These are phyloP conservation scores for Lepraria neglecta DNA, from an alignment of 495 filamentous ascomycete genomes.

Conservation along the genomic window DNA sequence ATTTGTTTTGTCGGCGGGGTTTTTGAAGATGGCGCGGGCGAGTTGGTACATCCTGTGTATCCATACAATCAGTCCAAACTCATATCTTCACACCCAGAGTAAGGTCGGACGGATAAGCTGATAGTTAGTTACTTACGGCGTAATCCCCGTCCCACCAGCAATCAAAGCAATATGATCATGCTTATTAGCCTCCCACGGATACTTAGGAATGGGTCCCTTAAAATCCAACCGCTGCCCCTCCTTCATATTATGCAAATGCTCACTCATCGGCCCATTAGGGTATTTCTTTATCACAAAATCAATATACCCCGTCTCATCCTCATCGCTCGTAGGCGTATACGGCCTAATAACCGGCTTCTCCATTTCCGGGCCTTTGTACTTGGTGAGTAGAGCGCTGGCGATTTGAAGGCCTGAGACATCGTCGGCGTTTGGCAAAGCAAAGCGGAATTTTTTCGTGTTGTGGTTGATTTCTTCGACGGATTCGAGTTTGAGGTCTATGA, in stretches of 20 bases:
- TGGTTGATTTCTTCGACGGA: conserved; percentile 56
- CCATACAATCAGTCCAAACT: neutral
- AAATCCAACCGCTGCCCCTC: conserved; percentile 74
- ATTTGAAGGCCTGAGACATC: conserved; percentile 72
- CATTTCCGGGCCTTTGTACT: conserved; percentile 68
- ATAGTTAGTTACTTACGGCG: conserved; percentile 44
- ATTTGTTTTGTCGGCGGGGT: conserved; percentile 55
- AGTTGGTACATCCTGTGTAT: conserved; percentile 68
- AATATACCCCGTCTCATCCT: conserved; percentile 69
- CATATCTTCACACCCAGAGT: neutral
- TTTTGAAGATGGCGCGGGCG: conserved; percentile 53
- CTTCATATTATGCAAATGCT: conserved; percentile 75
- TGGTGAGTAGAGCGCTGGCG: conserved; percentile 80
- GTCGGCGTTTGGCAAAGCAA: conserved; percentile 65
- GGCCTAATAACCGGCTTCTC: conserved; percentile 82
- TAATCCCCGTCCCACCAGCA: conserved; percentile 93
- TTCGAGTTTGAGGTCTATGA: conserved; percentile 70
- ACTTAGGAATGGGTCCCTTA: conserved; percentile 95
- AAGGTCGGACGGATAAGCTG: neutral
- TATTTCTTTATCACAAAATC: conserved; percentile 92
- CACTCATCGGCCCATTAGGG: conserved; percentile 82
- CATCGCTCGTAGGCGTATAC: conserved; percentile 87
- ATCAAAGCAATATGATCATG: conserved; percentile 88
- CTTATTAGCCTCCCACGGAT: conserved; percentile 87
- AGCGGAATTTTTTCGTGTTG: conserved; percentile 59